A percentile compares a stretch with the other conserved stretches of the same genome.
Evolutionary conservation across 139 green algal genomes (phyloP).

Genomic region (Gonium pectorale): DNA sequence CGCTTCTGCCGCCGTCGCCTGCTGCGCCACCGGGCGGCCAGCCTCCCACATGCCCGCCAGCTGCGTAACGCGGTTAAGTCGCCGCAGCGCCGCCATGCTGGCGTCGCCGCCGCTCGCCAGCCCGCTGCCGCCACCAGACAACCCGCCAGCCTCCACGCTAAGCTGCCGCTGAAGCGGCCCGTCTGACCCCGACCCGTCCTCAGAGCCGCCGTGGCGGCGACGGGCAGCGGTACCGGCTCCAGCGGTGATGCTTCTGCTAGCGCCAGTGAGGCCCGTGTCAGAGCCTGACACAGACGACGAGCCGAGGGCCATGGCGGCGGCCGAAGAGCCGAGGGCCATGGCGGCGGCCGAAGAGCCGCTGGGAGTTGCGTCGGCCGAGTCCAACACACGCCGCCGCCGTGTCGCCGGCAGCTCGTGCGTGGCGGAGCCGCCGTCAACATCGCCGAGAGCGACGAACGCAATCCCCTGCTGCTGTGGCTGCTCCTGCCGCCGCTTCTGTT

Average conservation of each 20-base stretch:
- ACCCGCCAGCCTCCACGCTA: not conserved
- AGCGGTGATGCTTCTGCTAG: not conserved
- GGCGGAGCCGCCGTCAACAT: not conserved
- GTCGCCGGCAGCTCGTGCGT: not conserved
- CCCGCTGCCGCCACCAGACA: not conserved
- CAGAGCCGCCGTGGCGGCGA: too few relatives aligned
- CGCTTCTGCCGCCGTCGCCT: not conserved
- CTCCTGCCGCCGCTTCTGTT: slow-evolving; percentile 7
- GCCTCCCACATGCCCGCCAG: slow-evolving; percentile 38
- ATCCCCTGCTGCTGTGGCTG: not conserved
- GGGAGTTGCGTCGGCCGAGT: not conserved
- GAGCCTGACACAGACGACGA: not conserved
- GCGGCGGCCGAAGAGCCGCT: not conserved
- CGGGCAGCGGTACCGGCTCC: too few relatives aligned
- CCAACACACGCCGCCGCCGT: not conserved
- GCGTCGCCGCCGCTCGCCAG: not conserved
- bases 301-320: too few relatives aligned
- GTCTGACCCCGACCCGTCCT: too few relatives aligned
- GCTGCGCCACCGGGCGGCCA: not conserved
- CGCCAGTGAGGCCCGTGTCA: not conserved
- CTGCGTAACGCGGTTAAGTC: slow-evolving; percentile 21
- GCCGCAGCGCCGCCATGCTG: slow-evolving; percentile 18
- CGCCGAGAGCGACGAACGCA: not conserved
- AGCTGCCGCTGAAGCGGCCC: not conserved
- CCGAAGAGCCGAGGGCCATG: too few relatives aligned